These are phyloP conservation scores for Paramecium tetraurelia DNA, from an alignment of 73 alveolate species.

Conservation along the genomic window DNA sequence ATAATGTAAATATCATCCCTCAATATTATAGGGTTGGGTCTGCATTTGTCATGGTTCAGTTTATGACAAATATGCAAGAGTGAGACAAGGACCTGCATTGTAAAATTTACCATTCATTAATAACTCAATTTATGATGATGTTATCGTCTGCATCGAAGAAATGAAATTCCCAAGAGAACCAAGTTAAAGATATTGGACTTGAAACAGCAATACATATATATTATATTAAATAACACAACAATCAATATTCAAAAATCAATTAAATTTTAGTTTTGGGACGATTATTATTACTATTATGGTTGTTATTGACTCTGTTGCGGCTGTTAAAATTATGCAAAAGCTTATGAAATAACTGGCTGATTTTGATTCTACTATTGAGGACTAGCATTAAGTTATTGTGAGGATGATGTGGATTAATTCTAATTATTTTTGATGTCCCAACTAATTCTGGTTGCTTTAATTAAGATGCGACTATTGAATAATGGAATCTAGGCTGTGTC, in stretches of 20 bases:
- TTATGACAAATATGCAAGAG: constrained; percentile 91
- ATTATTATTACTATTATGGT: background rate
- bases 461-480: background rate
- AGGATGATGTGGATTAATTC: background rate
- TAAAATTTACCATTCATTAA: constrained; percentile 81
- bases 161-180: constrained; percentile 89
- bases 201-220: background rate
- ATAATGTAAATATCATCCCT: constrained; percentile 37
- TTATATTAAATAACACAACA: background rate
- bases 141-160: constrained; percentile 83
- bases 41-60: constrained; percentile 95
- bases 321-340: background rate
- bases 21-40: constrained; percentile 74
- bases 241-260: background rate
- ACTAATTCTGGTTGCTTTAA: constrained; percentile 34
- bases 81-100: constrained; percentile 91
- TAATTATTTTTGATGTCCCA: background rate
- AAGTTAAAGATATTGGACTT: constrained; percentile 65
- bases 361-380: background rate
- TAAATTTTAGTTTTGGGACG: background rate
- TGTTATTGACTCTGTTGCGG: background rate
- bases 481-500: background rate
- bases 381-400: background rate
- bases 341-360: background rate
- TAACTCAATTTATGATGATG: constrained; percentile 80